A percentile compares a stretch with the other conserved stretches of the same genome.
These are phyloP conservation scores for Mycena galopus DNA, from an alignment of 768 basidiomycete genomes.

Conservation along the genomic window DNA sequence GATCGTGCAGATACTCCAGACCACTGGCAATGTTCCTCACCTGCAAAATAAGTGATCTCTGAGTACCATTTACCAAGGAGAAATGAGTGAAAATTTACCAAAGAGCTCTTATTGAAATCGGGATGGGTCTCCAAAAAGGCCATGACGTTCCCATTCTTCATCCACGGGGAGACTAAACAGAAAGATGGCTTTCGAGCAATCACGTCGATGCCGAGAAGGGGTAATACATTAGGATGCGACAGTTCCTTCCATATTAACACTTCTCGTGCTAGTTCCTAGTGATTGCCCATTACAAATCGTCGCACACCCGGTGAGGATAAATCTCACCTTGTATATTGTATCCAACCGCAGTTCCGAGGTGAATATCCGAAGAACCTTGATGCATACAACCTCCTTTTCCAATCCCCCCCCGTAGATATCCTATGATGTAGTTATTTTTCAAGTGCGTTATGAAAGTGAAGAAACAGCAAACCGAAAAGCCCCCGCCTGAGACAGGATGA, in stretches of 20 bases:
- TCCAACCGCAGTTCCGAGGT: background rate
- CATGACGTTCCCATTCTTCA: conserved; percentile 18
- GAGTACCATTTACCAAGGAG: background rate
- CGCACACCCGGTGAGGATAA: conserved; percentile 6
- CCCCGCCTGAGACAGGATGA: conserved; percentile 13
- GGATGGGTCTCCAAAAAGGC: conserved; percentile 17
- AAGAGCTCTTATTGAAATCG: conserved; percentile 16
- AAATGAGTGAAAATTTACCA: conserved; percentile 14
- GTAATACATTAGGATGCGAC: conserved; percentile 14
- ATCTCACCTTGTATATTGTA: conserved; percentile 21
- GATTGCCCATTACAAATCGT: background rate
- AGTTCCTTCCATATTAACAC: conserved; percentile 17
- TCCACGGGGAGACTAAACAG: conserved; percentile 11
- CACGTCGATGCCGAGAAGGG: conserved; percentile 20
- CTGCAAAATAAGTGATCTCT: conserved; percentile 15
- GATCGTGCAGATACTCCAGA: conserved; percentile 11
- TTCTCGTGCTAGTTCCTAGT: conserved; percentile 22
- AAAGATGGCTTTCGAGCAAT: conserved; percentile 9
- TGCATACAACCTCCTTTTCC: background rate
- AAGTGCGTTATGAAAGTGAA: background rate
- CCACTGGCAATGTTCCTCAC: conserved; percentile 13
- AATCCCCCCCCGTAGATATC: background rate
- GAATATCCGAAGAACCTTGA: background rate
- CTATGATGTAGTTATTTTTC: background rate
- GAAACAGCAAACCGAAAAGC: conserved; percentile 13